Base-by-base conservation (phyloP, 768 basidiomycete genomes). In the Lactarius tabidus region DNA sequence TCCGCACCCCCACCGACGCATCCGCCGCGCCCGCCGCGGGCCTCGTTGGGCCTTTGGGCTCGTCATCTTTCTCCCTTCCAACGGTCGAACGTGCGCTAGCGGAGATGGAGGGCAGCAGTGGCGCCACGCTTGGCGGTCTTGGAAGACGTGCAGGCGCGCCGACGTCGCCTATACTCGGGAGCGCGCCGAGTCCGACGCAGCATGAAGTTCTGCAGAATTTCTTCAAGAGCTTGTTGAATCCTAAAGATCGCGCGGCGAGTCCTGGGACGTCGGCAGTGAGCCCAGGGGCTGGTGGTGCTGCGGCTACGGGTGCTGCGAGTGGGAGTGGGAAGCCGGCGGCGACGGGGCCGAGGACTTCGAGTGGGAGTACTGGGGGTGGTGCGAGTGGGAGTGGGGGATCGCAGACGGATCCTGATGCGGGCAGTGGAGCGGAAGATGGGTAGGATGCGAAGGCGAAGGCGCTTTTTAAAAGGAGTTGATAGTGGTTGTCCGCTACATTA, bases 21-120 rank as follows among this genome's bases (percentile, higher is more conserved):
- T 77, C 81, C 5, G 74, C 82, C 3, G 78, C 81, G 0, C 77
- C 81, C 2, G 72, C 83, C 1, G 84, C 88, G 1, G 93, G 95
- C 31, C 86, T 97, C 55, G 96, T 99, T 14, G 96, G 96, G 1
- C 96, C 96, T 0, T 84, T 99, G 77, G 91, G 90, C 60, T 90
- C 88, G 73, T 90, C 88, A 70, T 91, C 88, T 64, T 89, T 95
- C 77, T 90, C 77, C 72, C 78, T 98, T 57, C 95, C 95, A 1
- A 88, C 81, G 62, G 96, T 98, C 41, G 94, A 95, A 75, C 86
- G 86, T 59, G 94, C 91, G 1, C 81, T 97, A 63, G 83, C 82
- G 26, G 93, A 95, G 63, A 94, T 97, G 93, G 93, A 96, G 71
- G 82, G 82, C 57, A 83, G 83, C 6, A 72, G 80, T 54, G 54